phyloP scores from a whole-genome alignment of 2,329 filamentous ascomycete genomes.

The Colletotrichum navitas region DNA sequence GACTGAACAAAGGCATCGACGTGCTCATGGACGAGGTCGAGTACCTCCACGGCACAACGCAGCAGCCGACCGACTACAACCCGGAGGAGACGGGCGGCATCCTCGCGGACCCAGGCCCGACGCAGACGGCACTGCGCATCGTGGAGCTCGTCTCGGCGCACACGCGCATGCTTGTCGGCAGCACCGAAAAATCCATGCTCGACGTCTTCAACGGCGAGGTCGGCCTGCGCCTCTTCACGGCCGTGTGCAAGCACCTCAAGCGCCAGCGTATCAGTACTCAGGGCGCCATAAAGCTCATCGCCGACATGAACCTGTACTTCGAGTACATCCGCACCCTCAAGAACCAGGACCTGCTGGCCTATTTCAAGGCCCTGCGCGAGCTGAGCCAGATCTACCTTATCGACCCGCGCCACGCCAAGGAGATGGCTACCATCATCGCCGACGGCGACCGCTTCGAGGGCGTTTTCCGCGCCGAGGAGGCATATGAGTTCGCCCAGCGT shows the following conservation, averaged over 20 bases:
- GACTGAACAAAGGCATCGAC: constrained; percentile 97
- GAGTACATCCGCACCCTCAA: constrained; percentile 84
- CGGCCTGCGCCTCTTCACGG: constrained; percentile 89
- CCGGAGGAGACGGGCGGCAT: constrained; percentile 62
- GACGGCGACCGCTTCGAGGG: constrained; percentile 91
- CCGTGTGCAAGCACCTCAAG: constrained; percentile 97
- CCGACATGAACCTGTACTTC: constrained; percentile 96
- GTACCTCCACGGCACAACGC: constrained; percentile 90
- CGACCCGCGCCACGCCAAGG: constrained; percentile 86
- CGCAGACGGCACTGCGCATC: constrained; percentile 81
- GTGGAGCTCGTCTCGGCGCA: constrained; percentile 89
- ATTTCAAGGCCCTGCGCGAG: constrained; percentile 92
- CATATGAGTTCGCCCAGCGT: constrained; percentile 95
- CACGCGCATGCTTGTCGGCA: constrained; percentile 92
- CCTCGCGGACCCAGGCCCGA: constrained; percentile 76
- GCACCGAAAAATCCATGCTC: constrained; percentile 97
- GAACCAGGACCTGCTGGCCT: constrained; percentile 86
- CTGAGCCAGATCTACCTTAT: constrained; percentile 97
- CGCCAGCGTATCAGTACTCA: constrained; percentile 91
- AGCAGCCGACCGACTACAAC: constrained; percentile 91
- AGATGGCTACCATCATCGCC: constrained; percentile 94
- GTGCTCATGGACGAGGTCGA: constrained; percentile 99
- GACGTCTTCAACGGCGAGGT: constrained; percentile 99
- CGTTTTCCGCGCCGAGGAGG: constrained; percentile 94
- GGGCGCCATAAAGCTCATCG: constrained; percentile 92